Evolutionary conservation across 73 alveolate species (phyloP), one percentile per base, ranked within the genome.

Genomic region (Paramecium sexaurelia): DNA sequence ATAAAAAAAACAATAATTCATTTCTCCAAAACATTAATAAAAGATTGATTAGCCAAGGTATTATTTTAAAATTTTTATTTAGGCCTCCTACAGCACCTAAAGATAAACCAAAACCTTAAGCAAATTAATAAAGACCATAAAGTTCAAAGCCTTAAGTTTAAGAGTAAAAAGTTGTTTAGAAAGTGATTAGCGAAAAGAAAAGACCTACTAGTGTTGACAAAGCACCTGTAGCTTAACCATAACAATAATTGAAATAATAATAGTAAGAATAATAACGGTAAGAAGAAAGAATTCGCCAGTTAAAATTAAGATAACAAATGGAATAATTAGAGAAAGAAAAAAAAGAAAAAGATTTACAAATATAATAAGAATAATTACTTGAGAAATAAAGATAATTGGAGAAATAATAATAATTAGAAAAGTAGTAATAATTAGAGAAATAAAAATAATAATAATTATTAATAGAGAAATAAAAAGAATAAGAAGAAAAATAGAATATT

Each of bases 191-290:
- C 11, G 90, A 78, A 41, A 78, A 78, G 73, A 78, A 43, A 20
- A 39, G 90, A 11, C 90, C 90, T 6, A 78, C 8, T 13, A 78
- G 90, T 43, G 90, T 78, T 6, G 90, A 78, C 8, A 78, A 78
- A 61, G 7, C 26, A 11, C 47, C 83, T 26, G 0, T 20, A 15
- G 32, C 13, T 8, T 20, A 51, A 19, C 67, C 19, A 51, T 51
- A 51, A 51, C 17, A 51, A 51, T 51, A 51, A 51, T n/a, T n/a
- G n/a, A 51, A 51, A 7, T 7, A 51, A 51, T 51, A 0, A 6
- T 20, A 51, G 17, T 51, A 3, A 51, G 67, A 51, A n/a, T 51
- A 51, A 5, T 51, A 51, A 19, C 67, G 67, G 0, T 20, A 51
- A n/a, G 67, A 51, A 51, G 67, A 51, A 17, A 51, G 67, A 17